Evolutionary conservation across 495 filamentous ascomycete genomes (phyloP).

Genomic region (Annulohypoxylon moriforme): DNA sequence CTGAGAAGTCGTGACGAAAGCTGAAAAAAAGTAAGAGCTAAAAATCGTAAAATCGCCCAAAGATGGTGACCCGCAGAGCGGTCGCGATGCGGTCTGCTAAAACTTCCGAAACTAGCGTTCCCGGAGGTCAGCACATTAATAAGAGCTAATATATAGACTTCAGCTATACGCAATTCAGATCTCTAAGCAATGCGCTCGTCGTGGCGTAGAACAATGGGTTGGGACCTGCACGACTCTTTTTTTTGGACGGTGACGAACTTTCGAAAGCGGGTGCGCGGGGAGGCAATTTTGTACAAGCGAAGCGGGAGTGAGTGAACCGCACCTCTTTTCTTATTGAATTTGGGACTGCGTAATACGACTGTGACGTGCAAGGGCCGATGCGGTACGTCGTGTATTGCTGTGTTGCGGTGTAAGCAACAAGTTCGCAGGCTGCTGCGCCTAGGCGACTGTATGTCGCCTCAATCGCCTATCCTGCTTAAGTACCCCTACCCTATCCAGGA

Average conservation of each 20-base stretch:
- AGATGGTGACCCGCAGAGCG: constrained; percentile 17
- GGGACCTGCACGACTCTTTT: constrained; percentile 32
- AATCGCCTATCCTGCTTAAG: constrained; percentile 24
- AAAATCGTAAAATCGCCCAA: constrained; percentile 9
- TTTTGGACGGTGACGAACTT: constrained; percentile 31
- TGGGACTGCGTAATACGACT: constrained; percentile 50
- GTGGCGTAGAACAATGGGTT: constrained; percentile 41
- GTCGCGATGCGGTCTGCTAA: constrained; percentile 11
- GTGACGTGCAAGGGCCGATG: constrained; percentile 46
- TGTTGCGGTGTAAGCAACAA: constrained; percentile 47
- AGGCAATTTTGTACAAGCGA: constrained; percentile 45
- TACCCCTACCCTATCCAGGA: constrained; percentile 27
- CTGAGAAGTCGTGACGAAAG: not conserved
- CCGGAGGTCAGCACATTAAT: constrained; percentile 29
- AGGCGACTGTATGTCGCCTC: constrained; percentile 26
- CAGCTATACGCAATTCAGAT: constrained; percentile 21
- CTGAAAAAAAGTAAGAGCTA: not conserved
- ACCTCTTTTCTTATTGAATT: constrained; percentile 42
- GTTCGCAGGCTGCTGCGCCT: constrained; percentile 39
- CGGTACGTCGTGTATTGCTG: constrained; percentile 29
- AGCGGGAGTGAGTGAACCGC: constrained; percentile 48
- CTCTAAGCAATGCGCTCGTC: constrained; percentile 35
- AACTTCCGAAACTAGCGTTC: constrained; percentile 15
- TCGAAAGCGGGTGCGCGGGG: constrained; percentile 46
- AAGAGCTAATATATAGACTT: constrained; percentile 17